Base-by-base conservation (phyloP, 208 protist genomes). In the Wallacemonas sp. region DNA sequence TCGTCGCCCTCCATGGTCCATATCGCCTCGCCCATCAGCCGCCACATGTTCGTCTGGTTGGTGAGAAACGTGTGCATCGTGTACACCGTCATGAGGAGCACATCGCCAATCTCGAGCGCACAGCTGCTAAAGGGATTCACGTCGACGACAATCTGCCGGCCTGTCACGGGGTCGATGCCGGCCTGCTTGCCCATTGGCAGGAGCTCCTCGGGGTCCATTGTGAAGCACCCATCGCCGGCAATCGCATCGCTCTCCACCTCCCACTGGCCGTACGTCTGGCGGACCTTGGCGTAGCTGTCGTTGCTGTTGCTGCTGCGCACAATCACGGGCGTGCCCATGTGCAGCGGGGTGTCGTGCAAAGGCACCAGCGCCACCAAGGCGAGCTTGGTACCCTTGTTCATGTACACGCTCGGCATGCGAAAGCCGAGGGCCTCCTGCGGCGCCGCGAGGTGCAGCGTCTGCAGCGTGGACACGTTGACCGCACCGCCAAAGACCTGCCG, bases 1-100 rank as follows among this genome's bases (percentile, higher is more conserved):
- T 93, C 86, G 44, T 96, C 91, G 28, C 82, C 87, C 48, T 93
- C 86, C 86, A 96, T 93, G 18, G 79, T 93, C 91, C 91, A 96
- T 22, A 88, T 77, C 11, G 82, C 66, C 72, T 93, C 86, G 16
- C 72, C 81, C 67, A 88, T 81, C 5, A 96, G 41, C 7, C 91
- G 79, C 84, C 86, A 93, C 64, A 65, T 81, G 62, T 67, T 77
- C 11, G 83, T 86, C 28, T 77, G 78, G 61, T 96, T 96, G 2
- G 82, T 91, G 20, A 94, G 62, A 61, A 89, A 96, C 22, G 69
- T 44, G 46, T 86, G 71, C 91, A 96, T 96, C 12, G 87, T 91
- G 76, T 96, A 96, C 8, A 93, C 83, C 1, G 87, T 93, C 16
- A 91, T 74, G 49, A 96, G 74, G 23, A 96, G 67, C 25, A 96